A percentile compares a stretch with the other conserved stretches of the same genome.
Conservation (phyloP, 2,329 filamentous ascomycete genomes). For the Gliomastix tumulicola region DNA sequence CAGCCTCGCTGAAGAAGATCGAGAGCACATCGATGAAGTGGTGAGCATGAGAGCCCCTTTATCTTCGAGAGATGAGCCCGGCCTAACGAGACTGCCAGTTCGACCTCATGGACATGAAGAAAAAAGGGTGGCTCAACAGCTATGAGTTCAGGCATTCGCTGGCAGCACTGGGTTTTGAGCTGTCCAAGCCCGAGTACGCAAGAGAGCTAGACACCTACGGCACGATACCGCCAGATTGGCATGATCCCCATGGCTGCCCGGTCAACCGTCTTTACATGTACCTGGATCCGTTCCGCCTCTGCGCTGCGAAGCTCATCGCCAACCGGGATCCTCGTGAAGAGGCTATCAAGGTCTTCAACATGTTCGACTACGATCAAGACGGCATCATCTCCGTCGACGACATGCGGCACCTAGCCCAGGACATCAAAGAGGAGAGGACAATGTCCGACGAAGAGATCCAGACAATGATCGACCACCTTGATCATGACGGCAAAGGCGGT, state of each 20-base stretch:
- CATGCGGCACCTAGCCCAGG: constrained; percentile 77
- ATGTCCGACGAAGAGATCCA: constrained; percentile 87
- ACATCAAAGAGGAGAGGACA: constrained; percentile 72
- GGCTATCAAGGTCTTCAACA: constrained; percentile 80
- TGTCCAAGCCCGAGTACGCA: constrained; percentile 80
- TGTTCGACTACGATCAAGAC: constrained; percentile 92
- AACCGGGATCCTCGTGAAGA: constrained; percentile 84
- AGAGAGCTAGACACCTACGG: constrained; percentile 76
- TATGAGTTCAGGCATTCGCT: constrained; percentile 97
- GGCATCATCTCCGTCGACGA: constrained; percentile 87
- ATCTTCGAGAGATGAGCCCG: not conserved
- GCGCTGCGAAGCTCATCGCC: constrained; percentile 72
- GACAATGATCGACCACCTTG: constrained; percentile 98
- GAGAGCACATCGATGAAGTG: constrained; percentile 89
- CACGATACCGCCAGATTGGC: constrained; percentile 57
- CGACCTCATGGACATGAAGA: constrained; percentile 92
- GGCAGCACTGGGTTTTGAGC: constrained; percentile 89
- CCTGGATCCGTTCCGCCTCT: constrained; percentile 55
- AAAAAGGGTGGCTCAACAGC: constrained; percentile 90
- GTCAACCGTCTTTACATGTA: constrained; percentile 41
- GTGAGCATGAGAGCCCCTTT: constrained; percentile 43
- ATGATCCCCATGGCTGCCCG: constrained; percentile 30
- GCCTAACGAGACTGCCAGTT: constrained; percentile 68
- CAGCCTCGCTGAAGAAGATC: constrained; percentile 73
- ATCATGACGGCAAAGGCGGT: constrained; percentile 84